Base-by-base conservation (phyloP, 139 green algal genomes). In the Chlamydomonas applanata region DNA sequence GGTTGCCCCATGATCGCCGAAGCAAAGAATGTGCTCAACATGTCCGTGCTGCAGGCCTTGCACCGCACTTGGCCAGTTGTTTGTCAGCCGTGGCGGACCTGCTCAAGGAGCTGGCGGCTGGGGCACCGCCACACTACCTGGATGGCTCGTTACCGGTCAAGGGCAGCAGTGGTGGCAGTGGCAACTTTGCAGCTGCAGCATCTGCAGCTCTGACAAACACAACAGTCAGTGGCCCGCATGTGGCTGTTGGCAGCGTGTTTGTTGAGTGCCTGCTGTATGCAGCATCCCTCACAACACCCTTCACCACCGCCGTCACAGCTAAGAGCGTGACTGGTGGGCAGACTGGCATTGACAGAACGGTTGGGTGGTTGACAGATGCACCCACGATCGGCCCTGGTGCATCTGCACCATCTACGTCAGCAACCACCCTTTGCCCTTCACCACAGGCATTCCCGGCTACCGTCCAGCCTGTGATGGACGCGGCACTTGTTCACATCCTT, bases 251-350 rank as follows among this genome's bases (percentile, higher is more conserved):
- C 0, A 46, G 27, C 7, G 66, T 66, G 1, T 46, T 34, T 4
- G 65, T 65, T 11, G 75, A 80, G 25, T 20, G 54, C 2, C 34
- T 80, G 14, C 75, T 80, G 56, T 44, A 63, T 9, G 54, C 70
- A 0, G 33, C 75, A 4, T 75, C 66, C 44, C 52, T 71, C 2
- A 70, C 64, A 36, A n/a, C 44, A 0, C 74, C 74, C 25, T 75
- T 57, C 33, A 27, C 54, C n/a, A n/a, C n/a, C n/a, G n/a, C n/a
- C n/a, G n/a, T n/a, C n/a, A n/a, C n/a, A n/a, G n/a, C n/a, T n/a
- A n/a, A n/a, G n/a, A n/a, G n/a, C n/a, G n/a, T n/a, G n/a, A n/a
- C n/a, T n/a, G n/a, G n/a, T n/a, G n/a, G n/a, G n/a, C n/a, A n/a
- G n/a, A n/a, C n/a, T n/a, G n/a, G n/a, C n/a, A n/a, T n/a, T n/a